These are phyloP conservation scores for Schoenoplectus triqueter DNA, from an alignment of 202 grass and related monocot species.

Conservation along the genomic window DNA sequence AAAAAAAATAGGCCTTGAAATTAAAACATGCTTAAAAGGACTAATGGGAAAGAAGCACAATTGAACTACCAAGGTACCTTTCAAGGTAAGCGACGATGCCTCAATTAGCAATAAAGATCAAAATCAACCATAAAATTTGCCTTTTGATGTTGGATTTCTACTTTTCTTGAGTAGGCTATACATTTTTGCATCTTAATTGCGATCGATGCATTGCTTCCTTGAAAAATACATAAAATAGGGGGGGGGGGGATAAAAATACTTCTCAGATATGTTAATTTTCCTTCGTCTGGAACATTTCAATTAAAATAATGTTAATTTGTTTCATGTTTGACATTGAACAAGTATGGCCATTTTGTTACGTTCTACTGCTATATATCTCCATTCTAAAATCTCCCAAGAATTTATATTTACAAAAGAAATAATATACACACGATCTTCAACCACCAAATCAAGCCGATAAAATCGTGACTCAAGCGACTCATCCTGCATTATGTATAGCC, in stretches of 20 bases:
- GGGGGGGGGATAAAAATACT: background rate
- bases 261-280: conserved; percentile 19
- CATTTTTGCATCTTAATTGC: conserved; percentile 8
- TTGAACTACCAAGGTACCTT: conserved; percentile 37
- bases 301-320: conserved; percentile 4
- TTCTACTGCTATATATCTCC: conserved; percentile 14
- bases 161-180: background rate
- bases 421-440: conserved; percentile 12
- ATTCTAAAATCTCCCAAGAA: background rate
- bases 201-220: background rate
- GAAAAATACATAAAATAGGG: conserved; percentile 7
- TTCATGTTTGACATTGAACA: conserved; percentile 39
- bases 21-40: conserved; percentile 19
- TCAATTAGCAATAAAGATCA: conserved; percentile 20
- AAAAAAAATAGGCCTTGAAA: background rate
- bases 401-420: background rate
- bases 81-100: conserved; percentile 22
- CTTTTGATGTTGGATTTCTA: background rate
- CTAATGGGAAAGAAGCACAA: conserved; percentile 1
- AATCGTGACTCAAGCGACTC: conserved; percentile 9
- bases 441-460: conserved; percentile 30
- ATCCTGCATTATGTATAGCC: background rate
- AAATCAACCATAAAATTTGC: conserved; percentile 1
- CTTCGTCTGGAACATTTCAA: conserved; percentile 12
- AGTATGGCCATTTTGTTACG: conserved; percentile 23